phyloP scores from a whole-genome alignment of 2,329 filamentous ascomycete genomes.

The Fusarium xyrophilum region DNA sequence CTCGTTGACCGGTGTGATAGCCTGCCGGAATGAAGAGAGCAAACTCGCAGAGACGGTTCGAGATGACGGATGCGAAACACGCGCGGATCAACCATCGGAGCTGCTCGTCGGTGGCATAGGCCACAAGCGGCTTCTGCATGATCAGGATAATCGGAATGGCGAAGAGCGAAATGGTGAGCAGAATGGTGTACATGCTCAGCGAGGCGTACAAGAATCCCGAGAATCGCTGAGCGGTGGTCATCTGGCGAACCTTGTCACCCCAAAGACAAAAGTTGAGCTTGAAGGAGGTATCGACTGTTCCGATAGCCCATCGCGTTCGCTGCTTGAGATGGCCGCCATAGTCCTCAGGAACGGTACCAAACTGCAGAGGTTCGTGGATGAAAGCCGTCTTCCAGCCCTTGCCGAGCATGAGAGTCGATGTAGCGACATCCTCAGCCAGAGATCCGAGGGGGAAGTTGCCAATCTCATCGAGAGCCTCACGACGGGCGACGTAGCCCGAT shows the following conservation, averaged over 20 bases:
- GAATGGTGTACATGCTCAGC: slow-evolving; percentile 62
- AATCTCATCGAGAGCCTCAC: slow-evolving; percentile 65
- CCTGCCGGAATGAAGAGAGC: slow-evolving; percentile 65
- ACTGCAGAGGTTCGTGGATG: slow-evolving; percentile 66
- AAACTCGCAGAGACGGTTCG: slow-evolving; percentile 63
- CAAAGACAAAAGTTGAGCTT: slow-evolving; percentile 67
- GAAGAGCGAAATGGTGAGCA: slow-evolving; percentile 61
- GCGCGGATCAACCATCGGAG: slow-evolving; percentile 65
- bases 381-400: slow-evolving; percentile 69
- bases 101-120: slow-evolving; percentile 59
- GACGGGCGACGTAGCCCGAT: slow-evolving; percentile 66
- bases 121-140: slow-evolving; percentile 63
- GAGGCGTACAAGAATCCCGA: slow-evolving; percentile 65
- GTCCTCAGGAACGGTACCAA: slow-evolving; percentile 65
- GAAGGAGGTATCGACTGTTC: slow-evolving; percentile 64
- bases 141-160: slow-evolving; percentile 66
- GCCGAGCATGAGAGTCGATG: slow-evolving; percentile 64
- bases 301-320: slow-evolving; percentile 62
- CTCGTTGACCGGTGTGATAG: slow-evolving; percentile 65
- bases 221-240: slow-evolving; percentile 64
- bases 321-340: slow-evolving; percentile 63
- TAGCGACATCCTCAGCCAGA: slow-evolving; percentile 66
- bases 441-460: slow-evolving; percentile 67
- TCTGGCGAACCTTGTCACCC: slow-evolving; percentile 58
- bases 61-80: slow-evolving; percentile 59